These are phyloP conservation scores for Coemansia sp. DNA, from an alignment of 192 early-diverging fungal species.

Conservation along the genomic window DNA sequence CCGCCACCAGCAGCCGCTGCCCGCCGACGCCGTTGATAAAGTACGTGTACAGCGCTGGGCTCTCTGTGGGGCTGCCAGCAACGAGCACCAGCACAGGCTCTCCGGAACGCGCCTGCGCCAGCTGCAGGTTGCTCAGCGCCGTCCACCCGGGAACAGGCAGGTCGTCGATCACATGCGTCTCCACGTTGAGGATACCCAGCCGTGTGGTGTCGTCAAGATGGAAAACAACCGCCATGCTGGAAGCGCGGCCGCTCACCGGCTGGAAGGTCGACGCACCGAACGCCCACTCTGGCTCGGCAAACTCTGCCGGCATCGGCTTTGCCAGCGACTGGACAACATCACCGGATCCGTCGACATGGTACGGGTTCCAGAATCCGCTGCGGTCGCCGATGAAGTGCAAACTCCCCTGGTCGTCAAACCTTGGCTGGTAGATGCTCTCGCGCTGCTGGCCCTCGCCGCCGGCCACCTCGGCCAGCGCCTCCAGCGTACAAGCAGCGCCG, in stretches of 20 bases:
- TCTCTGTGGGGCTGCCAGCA: conserved; percentile 35
- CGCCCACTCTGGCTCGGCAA: conserved; percentile 62
- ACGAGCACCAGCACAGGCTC: conserved; percentile 38
- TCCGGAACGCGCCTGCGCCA: conserved; percentile 28
- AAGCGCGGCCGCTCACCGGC: conserved; percentile 27
- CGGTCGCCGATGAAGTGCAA: conserved; percentile 72
- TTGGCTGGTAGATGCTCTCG: conserved; percentile 65
- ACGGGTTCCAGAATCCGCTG: conserved; percentile 71
- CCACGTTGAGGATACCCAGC: conserved; percentile 37
- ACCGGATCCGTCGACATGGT: conserved; percentile 49
- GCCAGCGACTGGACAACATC: conserved; percentile 49
- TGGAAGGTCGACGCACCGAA: conserved; percentile 50
- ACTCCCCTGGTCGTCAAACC: conserved; percentile 58
- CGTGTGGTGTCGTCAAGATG: conserved; percentile 8
- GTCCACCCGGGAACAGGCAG: conserved; percentile 46
- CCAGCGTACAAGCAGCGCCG: neutral
- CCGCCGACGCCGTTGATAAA: conserved; percentile 26
- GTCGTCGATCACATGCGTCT: conserved; percentile 26
- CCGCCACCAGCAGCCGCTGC: neutral
- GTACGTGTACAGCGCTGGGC: conserved; percentile 36
- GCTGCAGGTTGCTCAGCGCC: conserved; percentile 24
- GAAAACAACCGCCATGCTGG: conserved; percentile 30
- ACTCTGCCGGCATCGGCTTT: conserved; percentile 62
- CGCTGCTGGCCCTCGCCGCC: conserved; percentile 20
- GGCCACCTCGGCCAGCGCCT: conserved; percentile 22